Evolutionary conservation across 192 early-diverging fungal genomes (phyloP).

Genomic region (Globomyces pollinis-pini): DNA sequence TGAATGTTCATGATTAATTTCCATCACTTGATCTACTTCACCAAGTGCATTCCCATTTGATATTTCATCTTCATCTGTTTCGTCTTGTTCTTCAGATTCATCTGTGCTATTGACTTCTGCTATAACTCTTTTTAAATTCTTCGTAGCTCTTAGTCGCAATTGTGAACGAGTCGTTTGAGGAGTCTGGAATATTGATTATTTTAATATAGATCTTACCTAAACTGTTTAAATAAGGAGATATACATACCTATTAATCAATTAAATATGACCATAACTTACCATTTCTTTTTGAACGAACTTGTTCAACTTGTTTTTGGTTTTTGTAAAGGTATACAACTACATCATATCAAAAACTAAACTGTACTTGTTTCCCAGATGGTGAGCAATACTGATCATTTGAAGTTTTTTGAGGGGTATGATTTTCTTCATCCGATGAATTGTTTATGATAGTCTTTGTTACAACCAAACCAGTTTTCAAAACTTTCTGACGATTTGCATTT

Average conservation of each 20-base stretch:
- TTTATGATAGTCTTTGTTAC: neutral
- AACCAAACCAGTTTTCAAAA: conserved; percentile 3
- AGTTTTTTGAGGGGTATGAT: neutral
- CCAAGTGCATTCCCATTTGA: neutral
- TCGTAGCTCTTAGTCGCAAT: neutral
- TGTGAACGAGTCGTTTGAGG: neutral
- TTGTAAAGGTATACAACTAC: conserved; percentile 5
- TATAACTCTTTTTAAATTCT: neutral
- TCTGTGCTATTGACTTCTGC: neutral
- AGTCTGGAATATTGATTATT: neutral
- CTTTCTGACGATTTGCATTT: neutral
- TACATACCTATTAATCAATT: neutral
- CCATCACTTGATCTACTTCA: neutral
- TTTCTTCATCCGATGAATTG: neutral
- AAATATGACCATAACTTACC: neutral
- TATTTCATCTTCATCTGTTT: neutral
- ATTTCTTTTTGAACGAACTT: conserved; percentile 1
- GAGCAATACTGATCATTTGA: no score
- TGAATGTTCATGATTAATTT: neutral
- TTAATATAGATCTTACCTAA: no score
- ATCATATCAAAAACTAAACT: no score
- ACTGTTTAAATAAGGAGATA: no score
- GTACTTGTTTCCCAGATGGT: neutral
- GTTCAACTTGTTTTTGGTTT: neutral
- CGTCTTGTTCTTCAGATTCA: neutral